phyloP scores from a whole-genome alignment of 768 basidiomycete genomes.

The Amanita phalloides region DNA sequence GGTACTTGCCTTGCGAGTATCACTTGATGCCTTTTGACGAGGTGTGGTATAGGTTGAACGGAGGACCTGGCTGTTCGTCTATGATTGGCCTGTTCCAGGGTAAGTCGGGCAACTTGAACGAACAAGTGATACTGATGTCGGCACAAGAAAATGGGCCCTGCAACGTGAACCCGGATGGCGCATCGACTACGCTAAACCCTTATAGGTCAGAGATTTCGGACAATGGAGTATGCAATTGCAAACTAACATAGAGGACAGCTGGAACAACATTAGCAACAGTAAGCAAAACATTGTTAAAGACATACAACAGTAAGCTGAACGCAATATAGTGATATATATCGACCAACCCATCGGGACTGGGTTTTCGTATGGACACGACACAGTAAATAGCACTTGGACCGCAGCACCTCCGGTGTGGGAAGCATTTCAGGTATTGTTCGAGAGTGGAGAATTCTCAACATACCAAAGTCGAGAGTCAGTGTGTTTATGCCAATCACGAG shows the following conservation, averaged over 20 bases:
- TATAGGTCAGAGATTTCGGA: slow-evolving; percentile 30
- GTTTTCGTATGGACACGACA: slow-evolving; percentile 48
- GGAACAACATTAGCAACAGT: slow-evolving; percentile 65
- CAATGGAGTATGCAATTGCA: not conserved
- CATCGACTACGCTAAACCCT: slow-evolving; percentile 45
- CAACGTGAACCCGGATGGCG: slow-evolving; percentile 40
- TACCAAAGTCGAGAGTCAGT: slow-evolving; percentile 44
- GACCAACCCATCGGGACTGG: slow-evolving; percentile 62
- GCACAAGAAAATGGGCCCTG: slow-evolving; percentile 54
- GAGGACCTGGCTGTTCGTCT: slow-evolving; percentile 52
- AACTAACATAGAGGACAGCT: slow-evolving; percentile 23
- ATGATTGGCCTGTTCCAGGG: slow-evolving; percentile 55
- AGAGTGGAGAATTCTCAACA: slow-evolving; percentile 39
- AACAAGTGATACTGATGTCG: not conserved
- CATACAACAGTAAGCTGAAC: not conserved
- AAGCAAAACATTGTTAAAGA: slow-evolving; percentile 10
- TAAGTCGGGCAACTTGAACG: no score
- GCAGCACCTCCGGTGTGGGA: slow-evolving; percentile 51
- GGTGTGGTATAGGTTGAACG: slow-evolving; percentile 33
- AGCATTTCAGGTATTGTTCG: slow-evolving; percentile 54
- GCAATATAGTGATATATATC: slow-evolving; percentile 48
- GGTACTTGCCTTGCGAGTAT: slow-evolving; percentile 22
- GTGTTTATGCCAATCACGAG: not conserved
- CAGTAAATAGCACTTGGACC: slow-evolving; percentile 46
- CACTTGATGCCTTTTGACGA: not conserved